These are phyloP conservation scores for Paramecium primaurelia DNA, from an alignment of 73 alveolate genomes.

Conservation along the genomic window DNA sequence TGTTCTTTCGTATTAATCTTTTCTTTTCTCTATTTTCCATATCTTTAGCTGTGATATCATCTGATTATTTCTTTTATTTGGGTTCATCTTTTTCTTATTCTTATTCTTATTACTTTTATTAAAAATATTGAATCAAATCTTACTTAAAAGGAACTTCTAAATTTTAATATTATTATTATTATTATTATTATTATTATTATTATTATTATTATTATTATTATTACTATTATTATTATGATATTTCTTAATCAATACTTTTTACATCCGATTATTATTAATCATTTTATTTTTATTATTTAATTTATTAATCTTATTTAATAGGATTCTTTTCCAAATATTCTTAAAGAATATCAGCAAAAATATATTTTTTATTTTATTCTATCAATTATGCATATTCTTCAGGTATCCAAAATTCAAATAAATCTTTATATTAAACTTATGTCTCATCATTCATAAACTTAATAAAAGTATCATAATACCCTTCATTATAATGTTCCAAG, in stretches of 20 bases:
- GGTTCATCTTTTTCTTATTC: not conserved
- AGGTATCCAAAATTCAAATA: constrained; percentile 46
- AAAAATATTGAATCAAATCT: not conserved
- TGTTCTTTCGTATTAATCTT: not conserved
- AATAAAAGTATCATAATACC: constrained; percentile 34
- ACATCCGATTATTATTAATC: not conserved
- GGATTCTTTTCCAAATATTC: constrained; percentile 1
- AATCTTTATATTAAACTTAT: not conserved
- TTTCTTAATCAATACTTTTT: not conserved
- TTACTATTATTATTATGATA: not conserved
- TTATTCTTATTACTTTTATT: not conserved
- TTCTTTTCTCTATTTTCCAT: not conserved
- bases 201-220: not conserved
- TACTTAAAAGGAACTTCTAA: not conserved
- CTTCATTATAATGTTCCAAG: constrained; percentile 42
- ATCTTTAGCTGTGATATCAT: not conserved
- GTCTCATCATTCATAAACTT: constrained; percentile 43
- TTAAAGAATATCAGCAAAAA: not conserved
- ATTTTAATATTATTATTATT: not conserved
- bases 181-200: not conserved
- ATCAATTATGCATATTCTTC: constrained; percentile 11
- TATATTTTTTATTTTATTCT: not conserved
- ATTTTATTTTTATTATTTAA: not conserved
- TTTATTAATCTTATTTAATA: not conserved
- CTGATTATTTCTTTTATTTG: not conserved